Base-by-base conservation (phyloP, 169 alveolate species). In the Plasmodium falciparum region DNA sequence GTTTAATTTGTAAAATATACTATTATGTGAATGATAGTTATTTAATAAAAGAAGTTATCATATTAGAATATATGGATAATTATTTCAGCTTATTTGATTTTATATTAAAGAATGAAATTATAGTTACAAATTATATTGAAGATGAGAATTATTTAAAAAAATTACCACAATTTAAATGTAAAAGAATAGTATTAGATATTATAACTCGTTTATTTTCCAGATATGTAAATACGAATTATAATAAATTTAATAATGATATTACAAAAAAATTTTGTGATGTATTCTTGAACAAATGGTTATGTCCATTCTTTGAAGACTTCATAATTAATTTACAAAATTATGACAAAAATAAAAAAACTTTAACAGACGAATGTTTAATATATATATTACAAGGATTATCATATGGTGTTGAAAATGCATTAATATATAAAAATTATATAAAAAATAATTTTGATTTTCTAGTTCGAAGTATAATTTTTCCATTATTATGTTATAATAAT, bases 341-440 rank as follows among this genome's bases (percentile, higher is more conserved):
- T 67, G 49, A 67, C 45, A 80, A 56, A 67, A 80, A 80, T 56
- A 80, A 56, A 39, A 80, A 80, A 26, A 80, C 83, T 0, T 71
- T 80, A 67, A 80, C 90, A 11, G 90, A 80, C 52, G 90, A 80
- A 13, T 80, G 90, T n/a, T 69, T 80, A 24, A 52, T 80, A 0
- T 80, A 67, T 59, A 29, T 80, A 3, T 43, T 80, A 11, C 78
- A 69, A 59, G 90, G 90, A 8, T 43, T 80, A 54, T 80, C 90
- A 12, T 80, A 80, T 59, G 90, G 90, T 29, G 90, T 80, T n/a
- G 90, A 80, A 67, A 80, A 80, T 50, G 78, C 90, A 43, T 13
- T 80, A 3, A 69, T 80, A 8, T 80, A 80, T 59, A 80, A 80
- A 67, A 80, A 80, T 47, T 80, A 80, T 26, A 80, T 80, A 59